A percentile compares a stretch with the other conserved stretches of the same genome.
phyloP scores from a whole-genome alignment of 2,329 filamentous ascomycete genomes.

The Graphilbum sp. region DNA sequence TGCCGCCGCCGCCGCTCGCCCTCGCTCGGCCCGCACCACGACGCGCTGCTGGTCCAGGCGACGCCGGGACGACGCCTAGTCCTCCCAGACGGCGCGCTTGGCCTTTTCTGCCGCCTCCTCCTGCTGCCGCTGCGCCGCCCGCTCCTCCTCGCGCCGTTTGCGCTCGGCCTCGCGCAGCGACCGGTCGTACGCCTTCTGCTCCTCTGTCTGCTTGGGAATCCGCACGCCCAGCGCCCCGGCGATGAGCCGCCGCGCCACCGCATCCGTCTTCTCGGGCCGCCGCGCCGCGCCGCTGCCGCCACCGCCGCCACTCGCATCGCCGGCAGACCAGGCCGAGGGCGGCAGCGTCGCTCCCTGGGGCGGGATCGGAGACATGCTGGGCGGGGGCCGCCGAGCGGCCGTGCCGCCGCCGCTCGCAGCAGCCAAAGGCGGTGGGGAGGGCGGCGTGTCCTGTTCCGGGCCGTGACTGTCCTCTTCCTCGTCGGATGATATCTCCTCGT shows the following conservation, averaged over 20 bases:
- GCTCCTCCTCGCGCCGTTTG: constrained; percentile 57
- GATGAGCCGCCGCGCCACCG: constrained; percentile 79
- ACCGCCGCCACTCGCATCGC: not conserved
- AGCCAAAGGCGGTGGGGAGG: too few relatives aligned
- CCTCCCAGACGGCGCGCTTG: constrained; percentile 81
- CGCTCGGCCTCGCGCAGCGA: constrained; percentile 73
- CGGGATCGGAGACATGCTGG: constrained; percentile 48
- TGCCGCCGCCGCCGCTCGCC: too few relatives aligned
- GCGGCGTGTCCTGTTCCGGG: constrained; percentile 60
- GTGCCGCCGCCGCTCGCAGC: constrained; percentile 9
- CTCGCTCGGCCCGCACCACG: too few relatives aligned
- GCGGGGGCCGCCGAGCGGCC: constrained; percentile 48
- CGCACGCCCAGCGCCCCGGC: constrained; percentile 72
- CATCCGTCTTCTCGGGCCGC: constrained; percentile 82
- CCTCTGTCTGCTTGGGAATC: constrained; percentile 67
- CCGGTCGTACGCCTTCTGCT: constrained; percentile 74
- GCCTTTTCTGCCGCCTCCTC: constrained; percentile 54
- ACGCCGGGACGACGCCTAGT: too few relatives aligned
- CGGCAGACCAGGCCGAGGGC: constrained; percentile 1
- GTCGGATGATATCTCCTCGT: constrained; percentile 38
- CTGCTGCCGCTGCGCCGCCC: constrained; percentile 41
- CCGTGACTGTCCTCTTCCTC: constrained; percentile 24
- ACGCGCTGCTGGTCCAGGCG: too few relatives aligned
- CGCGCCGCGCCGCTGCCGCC: constrained; percentile 5
- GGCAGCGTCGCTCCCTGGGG: not conserved